Conservation (phyloP, 140 eudicot genomes). For the Ambrosia hybrid region DNA sequence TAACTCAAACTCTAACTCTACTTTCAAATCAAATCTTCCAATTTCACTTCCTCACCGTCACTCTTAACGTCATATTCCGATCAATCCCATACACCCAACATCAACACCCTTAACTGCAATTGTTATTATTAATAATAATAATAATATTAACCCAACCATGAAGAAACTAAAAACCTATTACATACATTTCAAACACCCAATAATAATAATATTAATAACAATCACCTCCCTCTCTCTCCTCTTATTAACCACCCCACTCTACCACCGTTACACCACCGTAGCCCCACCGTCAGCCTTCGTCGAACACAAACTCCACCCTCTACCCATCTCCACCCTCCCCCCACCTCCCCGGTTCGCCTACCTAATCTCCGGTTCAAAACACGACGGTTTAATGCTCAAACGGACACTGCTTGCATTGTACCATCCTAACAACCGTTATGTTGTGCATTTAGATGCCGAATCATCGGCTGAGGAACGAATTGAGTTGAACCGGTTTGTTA, state of each 20-base stretch:
- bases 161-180: conserved; percentile 60
- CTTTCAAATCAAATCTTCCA: no score
- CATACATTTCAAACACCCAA: conserved; percentile 39
- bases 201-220: background rate
- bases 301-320: conserved; percentile 59
- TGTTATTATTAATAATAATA: no score
- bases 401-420: conserved; percentile 72
- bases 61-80: no score
- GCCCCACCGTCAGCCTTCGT: conserved; percentile 51
- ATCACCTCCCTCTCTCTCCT: conserved; percentile 44
- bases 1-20: no score
- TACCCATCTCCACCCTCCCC: conserved; percentile 46
- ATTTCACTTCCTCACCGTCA: background rate
- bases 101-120: no score
- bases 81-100: no score
- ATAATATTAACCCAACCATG: conserved; percentile 31
- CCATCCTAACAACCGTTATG: conserved; percentile 66
- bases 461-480: conserved; percentile 54
- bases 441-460: conserved; percentile 72
- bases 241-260: conserved; percentile 55
- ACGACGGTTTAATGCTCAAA: conserved; percentile 54
- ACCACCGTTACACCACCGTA: conserved; percentile 25
- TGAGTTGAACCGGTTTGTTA: conserved; percentile 47
- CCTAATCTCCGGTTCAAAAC: conserved; percentile 74
- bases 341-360: conserved; percentile 84